phyloP scores from a whole-genome alignment of 2,329 filamentous ascomycete species.

The Hirsutella minnesotensis region DNA sequence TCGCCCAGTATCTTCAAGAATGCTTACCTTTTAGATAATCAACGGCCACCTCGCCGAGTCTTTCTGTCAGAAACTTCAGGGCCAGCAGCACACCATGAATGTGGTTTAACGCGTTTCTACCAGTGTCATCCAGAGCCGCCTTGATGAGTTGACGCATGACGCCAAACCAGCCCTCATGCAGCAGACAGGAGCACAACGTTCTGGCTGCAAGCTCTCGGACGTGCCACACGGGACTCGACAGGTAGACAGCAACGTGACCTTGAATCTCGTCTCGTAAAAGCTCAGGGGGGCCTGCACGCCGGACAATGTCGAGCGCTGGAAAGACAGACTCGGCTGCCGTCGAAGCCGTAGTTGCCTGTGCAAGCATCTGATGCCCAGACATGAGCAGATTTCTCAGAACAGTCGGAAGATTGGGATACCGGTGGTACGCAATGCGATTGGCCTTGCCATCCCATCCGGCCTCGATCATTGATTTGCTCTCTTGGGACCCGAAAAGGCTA shows the following conservation, averaged over 20 bases:
- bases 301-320: conserved; percentile 70
- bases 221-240: conserved; percentile 65
- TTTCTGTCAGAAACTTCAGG: conserved; percentile 43
- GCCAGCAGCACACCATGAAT: conserved; percentile 48
- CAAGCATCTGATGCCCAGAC: conserved; percentile 33
- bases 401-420: conserved; percentile 52
- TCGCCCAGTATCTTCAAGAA: neutral
- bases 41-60: conserved; percentile 33
- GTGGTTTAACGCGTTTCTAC: conserved; percentile 29
- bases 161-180: conserved; percentile 36
- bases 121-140: conserved; percentile 12
- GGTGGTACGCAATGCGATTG: conserved; percentile 55
- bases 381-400: conserved; percentile 53
- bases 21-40: conserved; percentile 30
- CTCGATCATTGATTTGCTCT: conserved; percentile 52
- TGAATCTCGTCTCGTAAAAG: conserved; percentile 42
- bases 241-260: conserved; percentile 45
- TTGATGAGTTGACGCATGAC: conserved; percentile 25
- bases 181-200: conserved; percentile 53
- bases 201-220: conserved; percentile 70
- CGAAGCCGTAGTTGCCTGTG: conserved; percentile 20
- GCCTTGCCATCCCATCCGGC: conserved; percentile 53
- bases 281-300: conserved; percentile 56
- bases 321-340: conserved; percentile 60
- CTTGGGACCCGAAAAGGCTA: conserved; percentile 61